Conservation (phyloP, 169 alveolate genomes). For the Neospora caninum region DNA sequence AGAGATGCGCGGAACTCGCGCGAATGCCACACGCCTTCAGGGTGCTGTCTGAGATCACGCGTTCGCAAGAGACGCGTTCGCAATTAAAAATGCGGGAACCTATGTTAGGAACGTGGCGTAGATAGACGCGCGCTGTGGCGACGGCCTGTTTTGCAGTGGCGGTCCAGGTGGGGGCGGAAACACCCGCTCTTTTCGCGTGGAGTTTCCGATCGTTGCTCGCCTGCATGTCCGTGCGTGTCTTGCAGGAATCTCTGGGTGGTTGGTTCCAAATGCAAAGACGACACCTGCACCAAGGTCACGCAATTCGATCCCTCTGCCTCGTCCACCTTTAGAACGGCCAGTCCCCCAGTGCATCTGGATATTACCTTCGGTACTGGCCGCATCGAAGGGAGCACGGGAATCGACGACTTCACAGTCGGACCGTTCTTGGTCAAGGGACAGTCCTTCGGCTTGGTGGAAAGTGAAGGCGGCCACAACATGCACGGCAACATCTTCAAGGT, state of each 20-base stretch:
- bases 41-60: no score
- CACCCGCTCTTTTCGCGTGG: no score
- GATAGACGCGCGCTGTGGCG: no score
- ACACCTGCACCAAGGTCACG: conserved; percentile 70
- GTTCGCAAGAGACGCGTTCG: no score
- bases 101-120: no score
- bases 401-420: conserved; percentile 81
- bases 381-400: conserved; percentile 83
- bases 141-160: no score
- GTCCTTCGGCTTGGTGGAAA: conserved; percentile 84
- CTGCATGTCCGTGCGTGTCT: background rate
- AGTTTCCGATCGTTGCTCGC: no score
- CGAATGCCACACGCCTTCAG: no score
- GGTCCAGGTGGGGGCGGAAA: no score
- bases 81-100: no score
- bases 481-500: conserved; percentile 76
- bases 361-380: conserved; percentile 89
- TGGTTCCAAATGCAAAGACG: conserved; percentile 72
- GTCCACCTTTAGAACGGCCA: conserved; percentile 61
- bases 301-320: conserved; percentile 72
- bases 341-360: conserved; percentile 76
- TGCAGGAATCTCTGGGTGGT: conserved; percentile 78
- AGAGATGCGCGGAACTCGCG: no score
- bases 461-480: conserved; percentile 72
- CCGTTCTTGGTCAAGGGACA: conserved; percentile 79